A percentile compares a stretch with the other conserved stretches of the same genome.
These are phyloP conservation scores for Xerocomus minutiporus DNA, from an alignment of 1,284 basidiomycete genomes.

Conservation along the genomic window DNA sequence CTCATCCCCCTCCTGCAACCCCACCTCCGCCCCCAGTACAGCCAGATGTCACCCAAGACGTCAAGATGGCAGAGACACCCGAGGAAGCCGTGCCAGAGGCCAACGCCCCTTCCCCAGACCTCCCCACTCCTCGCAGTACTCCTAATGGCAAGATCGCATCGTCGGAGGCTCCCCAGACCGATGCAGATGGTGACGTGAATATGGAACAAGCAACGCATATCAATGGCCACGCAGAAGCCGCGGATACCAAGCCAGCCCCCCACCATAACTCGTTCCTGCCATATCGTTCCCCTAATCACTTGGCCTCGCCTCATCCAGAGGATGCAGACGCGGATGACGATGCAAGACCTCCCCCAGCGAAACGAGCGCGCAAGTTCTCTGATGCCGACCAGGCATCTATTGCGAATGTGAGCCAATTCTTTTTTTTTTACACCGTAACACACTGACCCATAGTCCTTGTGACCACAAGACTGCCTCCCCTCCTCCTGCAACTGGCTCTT, in stretches of 20 bases:
- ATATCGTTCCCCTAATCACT: slow-evolving; percentile 40
- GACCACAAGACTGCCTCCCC: slow-evolving; percentile 64
- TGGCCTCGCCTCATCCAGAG: slow-evolving; percentile 16
- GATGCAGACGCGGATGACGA: slow-evolving; percentile 44
- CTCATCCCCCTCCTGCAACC: slow-evolving; percentile 43
- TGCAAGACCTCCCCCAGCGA: slow-evolving; percentile 65
- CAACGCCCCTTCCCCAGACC: slow-evolving; percentile 13
- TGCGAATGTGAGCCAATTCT: slow-evolving; percentile 56
- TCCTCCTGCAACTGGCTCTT: slow-evolving; percentile 48
- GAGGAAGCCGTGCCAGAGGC: slow-evolving; percentile 22
- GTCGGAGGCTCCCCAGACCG: slow-evolving; percentile 21
- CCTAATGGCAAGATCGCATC: slow-evolving; percentile 16
- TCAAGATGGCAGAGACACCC: slow-evolving; percentile 42
- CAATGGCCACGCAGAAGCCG: slow-evolving; percentile 34
- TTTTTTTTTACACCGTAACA: slow-evolving; percentile 36
- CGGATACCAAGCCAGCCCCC: slow-evolving; percentile 1
- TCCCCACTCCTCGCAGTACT: neutral
- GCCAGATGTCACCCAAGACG: slow-evolving; percentile 48
- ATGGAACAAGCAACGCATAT: slow-evolving; percentile 43
- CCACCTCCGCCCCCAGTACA: slow-evolving; percentile 46
- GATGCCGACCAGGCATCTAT: slow-evolving; percentile 52
- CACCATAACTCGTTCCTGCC: slow-evolving; percentile 36
- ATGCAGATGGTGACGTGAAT: slow-evolving; percentile 42
- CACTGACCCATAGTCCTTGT: slow-evolving; percentile 4
- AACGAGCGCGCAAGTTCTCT: slow-evolving; percentile 52